These are phyloP conservation scores for Mucor saturninus DNA, from an alignment of 371 early-diverging fungal genomes.

Conservation along the genomic window DNA sequence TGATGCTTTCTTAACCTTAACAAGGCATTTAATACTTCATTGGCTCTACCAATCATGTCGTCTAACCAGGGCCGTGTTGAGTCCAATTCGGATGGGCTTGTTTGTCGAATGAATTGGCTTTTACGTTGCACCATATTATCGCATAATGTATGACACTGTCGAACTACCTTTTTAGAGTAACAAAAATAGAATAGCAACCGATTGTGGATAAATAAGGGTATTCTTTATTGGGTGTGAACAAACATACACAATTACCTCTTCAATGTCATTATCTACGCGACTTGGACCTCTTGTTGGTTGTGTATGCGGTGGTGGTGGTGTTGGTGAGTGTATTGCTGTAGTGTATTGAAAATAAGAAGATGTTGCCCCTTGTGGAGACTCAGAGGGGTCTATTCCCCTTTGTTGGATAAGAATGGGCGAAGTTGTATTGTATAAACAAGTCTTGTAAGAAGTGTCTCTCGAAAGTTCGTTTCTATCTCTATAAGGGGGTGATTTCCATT, in stretches of 20 bases:
- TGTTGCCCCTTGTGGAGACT: not conserved
- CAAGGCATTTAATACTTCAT: constrained; percentile 48
- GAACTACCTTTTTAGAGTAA: constrained; percentile 25
- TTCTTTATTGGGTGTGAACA: not conserved
- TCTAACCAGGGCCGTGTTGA: constrained; percentile 40
- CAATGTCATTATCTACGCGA: constrained; percentile 26
- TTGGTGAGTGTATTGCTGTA: constrained; percentile 1
- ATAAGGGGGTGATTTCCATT: constrained; percentile 25
- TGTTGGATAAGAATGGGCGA: constrained; percentile 15
- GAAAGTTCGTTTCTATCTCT: constrained; percentile 12
- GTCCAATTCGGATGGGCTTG: not conserved
- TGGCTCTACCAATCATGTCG: constrained; percentile 49
- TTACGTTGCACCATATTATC: constrained; percentile 34
- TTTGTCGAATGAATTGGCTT: not conserved
- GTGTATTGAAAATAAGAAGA: constrained; percentile 15
- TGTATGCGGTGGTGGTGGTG: not conserved
- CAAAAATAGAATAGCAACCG: not conserved
- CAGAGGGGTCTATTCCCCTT: constrained; percentile 9
- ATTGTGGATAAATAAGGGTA: not conserved
- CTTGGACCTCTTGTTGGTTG: not conserved
- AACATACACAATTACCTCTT: constrained; percentile 21
- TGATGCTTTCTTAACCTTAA: constrained; percentile 53
- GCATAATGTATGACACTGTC: constrained; percentile 35
- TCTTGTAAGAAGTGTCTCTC: constrained; percentile 7
- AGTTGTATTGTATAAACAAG: constrained; percentile 12